Evolutionary conservation across 768 basidiomycete species (phyloP).

Genomic region (Tephrocybe sp.): DNA sequence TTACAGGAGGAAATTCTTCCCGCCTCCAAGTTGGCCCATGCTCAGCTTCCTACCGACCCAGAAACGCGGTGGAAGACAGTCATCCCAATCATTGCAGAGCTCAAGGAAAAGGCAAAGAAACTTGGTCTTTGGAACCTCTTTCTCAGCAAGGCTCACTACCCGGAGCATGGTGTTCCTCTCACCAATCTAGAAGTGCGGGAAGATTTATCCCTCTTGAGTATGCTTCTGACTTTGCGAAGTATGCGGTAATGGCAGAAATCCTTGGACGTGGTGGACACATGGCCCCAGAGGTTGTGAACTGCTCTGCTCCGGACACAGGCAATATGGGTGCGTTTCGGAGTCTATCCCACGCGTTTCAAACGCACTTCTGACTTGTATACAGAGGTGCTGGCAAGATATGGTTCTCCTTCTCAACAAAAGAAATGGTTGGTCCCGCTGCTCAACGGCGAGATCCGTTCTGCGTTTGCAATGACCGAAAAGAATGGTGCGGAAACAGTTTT

Average conservation of each 20-base stretch:
- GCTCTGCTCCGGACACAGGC: constrained; percentile 95
- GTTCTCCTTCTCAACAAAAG: constrained; percentile 86
- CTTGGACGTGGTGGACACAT: constrained; percentile 82
- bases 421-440: constrained; percentile 87
- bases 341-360: not conserved
- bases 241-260: constrained; percentile 96
- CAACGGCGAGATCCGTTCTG: constrained; percentile 90
- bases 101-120: constrained; percentile 86
- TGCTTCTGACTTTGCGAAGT: constrained; percentile 43
- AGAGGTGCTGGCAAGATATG: constrained; percentile 98
- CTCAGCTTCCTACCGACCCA: constrained; percentile 78
- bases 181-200: constrained; percentile 84
- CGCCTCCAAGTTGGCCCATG: constrained; percentile 71
- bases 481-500: constrained; percentile 50
- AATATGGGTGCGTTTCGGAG: constrained; percentile 78
- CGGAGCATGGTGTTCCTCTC: constrained; percentile 84
- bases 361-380: constrained; percentile 15
- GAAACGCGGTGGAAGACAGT: constrained; percentile 81
- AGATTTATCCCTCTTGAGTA: not conserved
- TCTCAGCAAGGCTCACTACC: constrained; percentile 92
- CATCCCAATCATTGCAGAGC: constrained; percentile 76
- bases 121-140: constrained; percentile 97
- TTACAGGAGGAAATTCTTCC: constrained; percentile 88
- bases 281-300: constrained; percentile 88
- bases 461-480: constrained; percentile 97